Percentiles rank a stretch among this genome's conserved stretches.
Conservation (phyloP, 192 early-diverging fungal genomes). For the Coemansia sp. region DNA sequence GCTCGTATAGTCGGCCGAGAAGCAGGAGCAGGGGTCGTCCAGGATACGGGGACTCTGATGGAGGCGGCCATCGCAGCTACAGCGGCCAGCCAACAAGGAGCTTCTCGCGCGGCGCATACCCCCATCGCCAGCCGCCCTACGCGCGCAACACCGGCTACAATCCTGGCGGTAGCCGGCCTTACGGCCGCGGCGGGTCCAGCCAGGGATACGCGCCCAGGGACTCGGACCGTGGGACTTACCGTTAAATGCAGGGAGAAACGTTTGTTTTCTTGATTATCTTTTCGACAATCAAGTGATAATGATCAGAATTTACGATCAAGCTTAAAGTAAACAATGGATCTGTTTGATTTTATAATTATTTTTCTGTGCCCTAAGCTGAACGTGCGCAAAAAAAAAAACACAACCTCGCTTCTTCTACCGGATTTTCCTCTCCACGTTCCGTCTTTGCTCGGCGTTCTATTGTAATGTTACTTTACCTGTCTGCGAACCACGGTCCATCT, state of each 20-base stretch:
- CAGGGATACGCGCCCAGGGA: slow-evolving; percentile 2
- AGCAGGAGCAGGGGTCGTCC: slow-evolving; percentile 36
- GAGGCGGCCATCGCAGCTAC: slow-evolving; percentile 12
- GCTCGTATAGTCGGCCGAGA: slow-evolving; percentile 3
- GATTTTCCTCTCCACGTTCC: not conserved
- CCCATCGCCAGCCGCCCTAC: slow-evolving; percentile 40
- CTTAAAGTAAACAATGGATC: slow-evolving; percentile 15
- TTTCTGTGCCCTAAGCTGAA: not conserved
- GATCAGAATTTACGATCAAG: not conserved
- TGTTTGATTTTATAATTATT: slow-evolving; percentile 10
- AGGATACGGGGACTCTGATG: slow-evolving; percentile 16
- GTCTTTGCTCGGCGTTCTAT: not conserved
- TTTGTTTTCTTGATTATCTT: not conserved
- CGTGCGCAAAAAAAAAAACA: not conserved
- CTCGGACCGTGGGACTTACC: slow-evolving; percentile 1
- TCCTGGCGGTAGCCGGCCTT: not conserved
- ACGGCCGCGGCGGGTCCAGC: not conserved
- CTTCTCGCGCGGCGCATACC: slow-evolving; percentile 12
- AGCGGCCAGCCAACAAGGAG: slow-evolving; percentile 12
- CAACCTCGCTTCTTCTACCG: not conserved
- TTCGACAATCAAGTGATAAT: not conserved
- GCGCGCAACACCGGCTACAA: slow-evolving; percentile 18
- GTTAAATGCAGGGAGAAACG: not conserved
- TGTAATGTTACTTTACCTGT: not conserved
- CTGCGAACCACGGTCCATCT: not conserved